phyloP scores from a whole-genome alignment of 148 eudicot genomes.

The Hydrangea macrophylla region DNA sequence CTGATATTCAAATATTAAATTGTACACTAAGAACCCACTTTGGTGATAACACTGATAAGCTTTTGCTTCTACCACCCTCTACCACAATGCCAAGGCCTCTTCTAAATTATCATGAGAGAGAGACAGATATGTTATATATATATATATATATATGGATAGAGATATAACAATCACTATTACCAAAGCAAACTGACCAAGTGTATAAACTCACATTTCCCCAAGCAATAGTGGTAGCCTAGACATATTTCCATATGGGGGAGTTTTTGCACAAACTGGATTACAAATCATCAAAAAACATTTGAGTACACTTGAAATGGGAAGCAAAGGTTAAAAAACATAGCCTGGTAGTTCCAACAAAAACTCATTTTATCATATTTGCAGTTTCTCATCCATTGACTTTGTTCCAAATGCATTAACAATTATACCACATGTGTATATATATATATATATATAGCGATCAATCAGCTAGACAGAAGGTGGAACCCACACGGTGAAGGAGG shows the following conservation, averaged over 20 bases:
- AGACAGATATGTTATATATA: not conserved
- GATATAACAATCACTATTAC: no score
- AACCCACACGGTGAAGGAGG: slow-evolving; percentile 13
- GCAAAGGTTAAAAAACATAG: not conserved
- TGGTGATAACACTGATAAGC: slow-evolving; percentile 11
- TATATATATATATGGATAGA: not conserved
- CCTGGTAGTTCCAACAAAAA: not conserved
- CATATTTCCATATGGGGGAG: no score
- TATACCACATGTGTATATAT: not conserved
- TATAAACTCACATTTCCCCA: no score
- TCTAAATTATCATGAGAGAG: not conserved
- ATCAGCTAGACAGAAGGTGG: not conserved
- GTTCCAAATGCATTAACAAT: no score
- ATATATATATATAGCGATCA: not conserved
- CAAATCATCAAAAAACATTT: not conserved
- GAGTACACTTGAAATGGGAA: not conserved
- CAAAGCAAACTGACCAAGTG: no score
- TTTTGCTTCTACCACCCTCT: slow-evolving; percentile 15
- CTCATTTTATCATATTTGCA: not conserved
- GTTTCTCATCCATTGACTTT: not conserved
- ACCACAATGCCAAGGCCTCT: not conserved
- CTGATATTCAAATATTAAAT: slow-evolving; percentile 11
- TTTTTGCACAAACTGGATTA: not conserved
- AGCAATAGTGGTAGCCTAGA: no score
- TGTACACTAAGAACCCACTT: slow-evolving; percentile 46